A percentile compares a stretch with the other conserved stretches of the same genome.
These are phyloP conservation scores for Wakefieldia striispora DNA, from an alignment of 768 basidiomycete genomes.

Conservation along the genomic window DNA sequence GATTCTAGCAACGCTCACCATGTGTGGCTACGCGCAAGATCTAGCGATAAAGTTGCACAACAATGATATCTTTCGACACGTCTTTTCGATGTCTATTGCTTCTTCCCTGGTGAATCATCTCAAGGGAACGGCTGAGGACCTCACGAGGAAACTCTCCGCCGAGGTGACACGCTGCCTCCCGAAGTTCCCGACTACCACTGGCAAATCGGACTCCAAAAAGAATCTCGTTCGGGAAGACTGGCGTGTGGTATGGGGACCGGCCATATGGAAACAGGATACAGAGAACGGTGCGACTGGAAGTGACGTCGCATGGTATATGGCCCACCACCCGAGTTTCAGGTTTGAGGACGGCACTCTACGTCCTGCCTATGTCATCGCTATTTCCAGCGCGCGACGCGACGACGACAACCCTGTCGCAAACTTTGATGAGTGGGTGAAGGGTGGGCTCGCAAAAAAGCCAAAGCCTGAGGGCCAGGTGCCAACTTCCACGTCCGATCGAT, in stretches of 20 bases:
- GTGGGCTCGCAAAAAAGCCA: neutral
- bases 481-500: neutral
- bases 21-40: slow-evolving; percentile 14
- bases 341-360: slow-evolving; percentile 12
- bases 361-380: slow-evolving; percentile 10
- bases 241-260: too few species aligned
- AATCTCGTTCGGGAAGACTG: too few species aligned
- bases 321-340: slow-evolving; percentile 1
- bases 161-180: too few species aligned
- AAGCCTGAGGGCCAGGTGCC: too few species aligned
- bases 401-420: slow-evolving; percentile 7
- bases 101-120: neutral
- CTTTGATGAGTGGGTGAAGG: slow-evolving; percentile 7
- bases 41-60: slow-evolving; percentile 12
- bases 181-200: too few species aligned
- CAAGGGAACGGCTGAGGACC: neutral
- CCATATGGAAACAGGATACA: neutral
- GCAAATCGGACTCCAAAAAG: too few species aligned
- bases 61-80: slow-evolving; percentile 4
- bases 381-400: slow-evolving; percentile 9
- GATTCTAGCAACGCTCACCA: slow-evolving; percentile 8
- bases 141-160: neutral
- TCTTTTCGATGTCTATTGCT: slow-evolving; percentile 6
- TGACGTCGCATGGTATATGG: slow-evolving; percentile 11
- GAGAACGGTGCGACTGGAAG: neutral